Evolutionary conservation across 208 protist genomes (phyloP).

Genomic region (Wallacemonas sp.): DNA sequence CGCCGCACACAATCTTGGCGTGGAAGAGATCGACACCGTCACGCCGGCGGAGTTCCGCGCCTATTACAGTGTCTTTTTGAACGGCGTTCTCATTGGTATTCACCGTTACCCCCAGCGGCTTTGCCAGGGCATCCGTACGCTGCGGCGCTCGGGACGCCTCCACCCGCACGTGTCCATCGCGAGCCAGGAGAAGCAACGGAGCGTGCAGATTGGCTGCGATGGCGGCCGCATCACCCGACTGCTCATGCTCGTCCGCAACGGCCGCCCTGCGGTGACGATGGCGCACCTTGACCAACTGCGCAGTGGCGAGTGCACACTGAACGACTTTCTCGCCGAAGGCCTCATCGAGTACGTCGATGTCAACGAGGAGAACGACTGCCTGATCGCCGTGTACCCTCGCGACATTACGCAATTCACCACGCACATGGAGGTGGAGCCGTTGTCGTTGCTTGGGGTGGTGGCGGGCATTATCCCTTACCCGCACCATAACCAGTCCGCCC

Average conservation of each 20-base stretch:
- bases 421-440: slow-evolving; percentile 93
- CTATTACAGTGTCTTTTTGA: slow-evolving; percentile 86
- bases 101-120: slow-evolving; percentile 83
- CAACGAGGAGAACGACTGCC: slow-evolving; percentile 98
- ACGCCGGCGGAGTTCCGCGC: slow-evolving; percentile 63
- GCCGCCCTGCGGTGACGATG: slow-evolving; percentile 56
- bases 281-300: slow-evolving; percentile 65
- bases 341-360: slow-evolving; percentile 99
- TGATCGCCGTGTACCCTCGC: slow-evolving; percentile 94
- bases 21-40: slow-evolving; percentile 83
- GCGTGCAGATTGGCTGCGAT: slow-evolving; percentile 85
- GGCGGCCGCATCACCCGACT: slow-evolving; percentile 85
- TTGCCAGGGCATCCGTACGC: slow-evolving; percentile 68
- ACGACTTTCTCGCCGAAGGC: slow-evolving; percentile 91
- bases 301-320: slow-evolving; percentile 63
- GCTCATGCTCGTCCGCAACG: slow-evolving; percentile 71
- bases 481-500: slow-evolving; percentile 99
- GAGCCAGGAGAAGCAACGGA: slow-evolving; percentile 69
- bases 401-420: slow-evolving; percentile 90
- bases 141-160: slow-evolving; percentile 73
- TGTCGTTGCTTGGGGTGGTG: slow-evolving; percentile 89
- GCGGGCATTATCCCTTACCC: slow-evolving; percentile 99
- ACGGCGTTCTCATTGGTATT: slow-evolving; percentile 85
- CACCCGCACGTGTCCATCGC: slow-evolving; percentile 89
- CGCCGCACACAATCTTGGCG: slow-evolving; percentile 74